Conservation (phyloP, 495 filamentous ascomycete genomes). For the Cercophora newfieldiana region DNA sequence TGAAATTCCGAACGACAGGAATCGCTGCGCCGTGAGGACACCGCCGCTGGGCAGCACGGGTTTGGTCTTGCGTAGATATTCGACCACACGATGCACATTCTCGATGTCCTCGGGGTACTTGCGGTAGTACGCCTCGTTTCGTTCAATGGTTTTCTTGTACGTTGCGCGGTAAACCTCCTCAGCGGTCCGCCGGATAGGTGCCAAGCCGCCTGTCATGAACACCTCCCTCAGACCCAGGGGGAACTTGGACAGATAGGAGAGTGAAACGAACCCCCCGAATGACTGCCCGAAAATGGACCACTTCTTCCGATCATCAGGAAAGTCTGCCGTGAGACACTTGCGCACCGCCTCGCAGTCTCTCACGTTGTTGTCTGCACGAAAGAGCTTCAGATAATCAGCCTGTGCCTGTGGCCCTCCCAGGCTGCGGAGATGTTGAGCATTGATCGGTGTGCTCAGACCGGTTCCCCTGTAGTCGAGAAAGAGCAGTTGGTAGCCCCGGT, state of each 20-base stretch:
- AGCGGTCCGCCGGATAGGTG: slow-evolving; percentile 68
- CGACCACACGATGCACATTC: slow-evolving; percentile 64
- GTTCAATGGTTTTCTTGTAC: slow-evolving; percentile 60
- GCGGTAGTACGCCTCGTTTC: slow-evolving; percentile 74
- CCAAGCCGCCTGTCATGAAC: slow-evolving; percentile 80
- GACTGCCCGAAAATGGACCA: slow-evolving; percentile 88
- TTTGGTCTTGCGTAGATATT: slow-evolving; percentile 55
- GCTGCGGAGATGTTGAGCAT: slow-evolving; percentile 64
- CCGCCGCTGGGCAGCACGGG: slow-evolving; percentile 66
- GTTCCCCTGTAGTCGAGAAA: slow-evolving; percentile 88
- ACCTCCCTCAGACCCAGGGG: slow-evolving; percentile 78
- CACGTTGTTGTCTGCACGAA: slow-evolving; percentile 88
- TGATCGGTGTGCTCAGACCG: slow-evolving; percentile 77
- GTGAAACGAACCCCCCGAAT: slow-evolving; percentile 83
- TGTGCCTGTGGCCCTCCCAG: slow-evolving; percentile 64
- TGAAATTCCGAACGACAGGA: slow-evolving; percentile 71
- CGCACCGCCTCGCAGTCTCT: slow-evolving; percentile 86
- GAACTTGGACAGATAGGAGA: slow-evolving; percentile 78
- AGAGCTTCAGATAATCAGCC: slow-evolving; percentile 78
- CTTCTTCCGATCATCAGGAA: slow-evolving; percentile 67
- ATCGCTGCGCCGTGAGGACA: slow-evolving; percentile 63
- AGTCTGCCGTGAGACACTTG: slow-evolving; percentile 66
- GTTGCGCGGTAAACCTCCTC: slow-evolving; percentile 74
- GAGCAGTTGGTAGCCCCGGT: slow-evolving; percentile 80
- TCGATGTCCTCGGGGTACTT: slow-evolving; percentile 86